A percentile compares a stretch with the other conserved stretches of the same genome.
phyloP scores from a whole-genome alignment of 768 basidiomycete genomes.

The Russula sp. region DNA sequence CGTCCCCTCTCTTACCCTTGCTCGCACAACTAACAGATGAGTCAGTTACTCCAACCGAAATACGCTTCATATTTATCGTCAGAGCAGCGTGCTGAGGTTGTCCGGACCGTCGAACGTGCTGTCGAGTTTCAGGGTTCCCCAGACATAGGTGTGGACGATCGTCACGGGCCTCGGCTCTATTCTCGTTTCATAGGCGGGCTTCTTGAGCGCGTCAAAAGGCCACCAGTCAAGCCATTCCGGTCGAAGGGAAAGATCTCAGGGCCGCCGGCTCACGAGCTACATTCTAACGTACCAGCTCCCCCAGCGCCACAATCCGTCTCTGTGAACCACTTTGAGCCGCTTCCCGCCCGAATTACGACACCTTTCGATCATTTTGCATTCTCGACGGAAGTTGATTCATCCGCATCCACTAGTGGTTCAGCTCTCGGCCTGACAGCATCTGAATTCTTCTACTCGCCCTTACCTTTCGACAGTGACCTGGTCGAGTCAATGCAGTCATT shows the following conservation, averaged over 20 bases:
- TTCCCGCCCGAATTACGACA: constrained; percentile 5
- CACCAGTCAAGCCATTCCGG: constrained; percentile 1
- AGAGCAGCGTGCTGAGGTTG: constrained; percentile 25
- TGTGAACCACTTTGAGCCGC: constrained; percentile 17
- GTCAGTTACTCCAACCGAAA: constrained; percentile 27
- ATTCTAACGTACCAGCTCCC: background rate
- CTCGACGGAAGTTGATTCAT: background rate
- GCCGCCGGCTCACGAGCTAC: background rate
- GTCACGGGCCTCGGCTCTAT: constrained; percentile 29
- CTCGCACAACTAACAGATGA: background rate
- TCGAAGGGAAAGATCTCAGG: background rate
- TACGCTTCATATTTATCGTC: constrained; percentile 23
- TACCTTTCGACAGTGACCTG: constrained; percentile 20
- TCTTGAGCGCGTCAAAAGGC: constrained; percentile 18
- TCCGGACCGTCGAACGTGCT: constrained; percentile 22
- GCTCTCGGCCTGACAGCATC: constrained; percentile 15
- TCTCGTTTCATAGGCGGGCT: constrained; percentile 28
- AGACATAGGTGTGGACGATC: constrained; percentile 28
- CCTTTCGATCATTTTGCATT: constrained; percentile 20
- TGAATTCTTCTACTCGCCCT: constrained; percentile 19
- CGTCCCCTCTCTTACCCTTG: background rate
- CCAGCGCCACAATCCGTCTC: background rate
- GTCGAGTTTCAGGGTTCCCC: constrained; percentile 26
- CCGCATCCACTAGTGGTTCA: background rate
- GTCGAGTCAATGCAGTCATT: constrained; percentile 20